Percentiles rank a stretch among this genome's conserved stretches.
These are phyloP conservation scores for Camelina sativa DNA, from an alignment of 345 rosid species.

Conservation along the genomic window DNA sequence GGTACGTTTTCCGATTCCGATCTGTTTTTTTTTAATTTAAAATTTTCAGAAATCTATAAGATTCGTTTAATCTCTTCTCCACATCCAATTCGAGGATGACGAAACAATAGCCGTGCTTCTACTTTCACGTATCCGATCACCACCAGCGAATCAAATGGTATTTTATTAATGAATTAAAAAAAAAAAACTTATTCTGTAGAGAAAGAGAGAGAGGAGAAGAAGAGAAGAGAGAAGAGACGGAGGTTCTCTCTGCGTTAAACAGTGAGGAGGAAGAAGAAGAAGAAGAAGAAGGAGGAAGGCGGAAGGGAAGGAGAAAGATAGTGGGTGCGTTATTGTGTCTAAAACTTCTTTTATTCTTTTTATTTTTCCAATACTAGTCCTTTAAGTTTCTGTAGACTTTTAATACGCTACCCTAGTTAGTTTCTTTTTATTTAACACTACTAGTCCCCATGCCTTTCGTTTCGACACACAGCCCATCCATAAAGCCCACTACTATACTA, in stretches of 20 bases:
- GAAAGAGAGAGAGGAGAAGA: not conserved
- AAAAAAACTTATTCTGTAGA: not conserved
- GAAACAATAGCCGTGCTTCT: conserved; percentile 16
- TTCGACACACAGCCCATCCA: conserved; percentile 20
- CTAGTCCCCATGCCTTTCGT: not conserved
- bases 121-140: conserved; percentile 20
- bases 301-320: conserved; percentile 36
- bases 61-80: conserved; percentile 19
- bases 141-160: conserved; percentile 8
- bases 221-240: conserved; percentile 15
- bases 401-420: not conserved
- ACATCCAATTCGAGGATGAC: not conserved
- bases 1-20: conserved; percentile 31
- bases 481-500: conserved; percentile 22
- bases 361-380: conserved; percentile 1
- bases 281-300: conserved; percentile 8
- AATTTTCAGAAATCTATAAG: too few species aligned
- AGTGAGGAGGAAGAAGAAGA: conserved; percentile 28
- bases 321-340: conserved; percentile 47
- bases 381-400: not conserved
- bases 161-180: not conserved
- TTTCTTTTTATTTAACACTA: not conserved
- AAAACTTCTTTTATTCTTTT: conserved; percentile 37
- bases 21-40: conserved; percentile 25
- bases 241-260: conserved; percentile 46